Conservation (phyloP, 129 eudicot species). For the Glebionis coronaria region DNA sequence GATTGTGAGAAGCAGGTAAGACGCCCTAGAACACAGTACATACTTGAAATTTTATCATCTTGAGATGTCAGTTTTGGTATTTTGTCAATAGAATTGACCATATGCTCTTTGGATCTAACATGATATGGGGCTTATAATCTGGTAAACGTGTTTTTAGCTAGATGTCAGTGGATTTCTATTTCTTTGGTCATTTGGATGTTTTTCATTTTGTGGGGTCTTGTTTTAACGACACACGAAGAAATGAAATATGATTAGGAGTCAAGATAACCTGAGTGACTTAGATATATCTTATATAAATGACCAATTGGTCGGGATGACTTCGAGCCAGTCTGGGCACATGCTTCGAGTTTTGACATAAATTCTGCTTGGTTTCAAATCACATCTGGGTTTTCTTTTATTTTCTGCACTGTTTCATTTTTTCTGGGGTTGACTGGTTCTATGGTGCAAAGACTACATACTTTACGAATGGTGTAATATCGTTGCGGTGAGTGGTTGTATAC, state of each 20-base stretch:
- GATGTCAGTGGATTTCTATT: constrained; percentile 3
- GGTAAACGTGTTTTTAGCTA: neutral
- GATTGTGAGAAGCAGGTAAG: constrained; percentile 18
- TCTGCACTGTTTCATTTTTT: neutral
- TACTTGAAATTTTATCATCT: constrained; percentile 11
- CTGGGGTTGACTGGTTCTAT: neutral
- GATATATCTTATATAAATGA: too few species aligned
- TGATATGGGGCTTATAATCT: constrained; percentile 10
- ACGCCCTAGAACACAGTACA: neutral
- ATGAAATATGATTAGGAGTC: neutral
- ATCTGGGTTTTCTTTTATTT: constrained; percentile 8
- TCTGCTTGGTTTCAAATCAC: constrained; percentile 1
- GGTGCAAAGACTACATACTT: neutral
- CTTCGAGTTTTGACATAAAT: constrained; percentile 2
- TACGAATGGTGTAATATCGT: neutral
- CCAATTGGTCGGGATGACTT: too few species aligned
- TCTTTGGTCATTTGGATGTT: constrained; percentile 2
- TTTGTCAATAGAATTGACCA: constrained; percentile 4
- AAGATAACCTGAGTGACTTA: neutral
- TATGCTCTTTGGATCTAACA: constrained; percentile 6
- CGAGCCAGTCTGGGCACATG: neutral
- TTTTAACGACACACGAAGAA: neutral
- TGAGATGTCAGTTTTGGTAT: constrained; percentile 11
- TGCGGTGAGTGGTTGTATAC: neutral
- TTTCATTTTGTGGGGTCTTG: constrained; percentile 3